Evolutionary conservation across 2,329 filamentous ascomycete genomes (phyloP), one percentile per base, ranked within the genome.

Genomic region (Niveomyces coronatus): DNA sequence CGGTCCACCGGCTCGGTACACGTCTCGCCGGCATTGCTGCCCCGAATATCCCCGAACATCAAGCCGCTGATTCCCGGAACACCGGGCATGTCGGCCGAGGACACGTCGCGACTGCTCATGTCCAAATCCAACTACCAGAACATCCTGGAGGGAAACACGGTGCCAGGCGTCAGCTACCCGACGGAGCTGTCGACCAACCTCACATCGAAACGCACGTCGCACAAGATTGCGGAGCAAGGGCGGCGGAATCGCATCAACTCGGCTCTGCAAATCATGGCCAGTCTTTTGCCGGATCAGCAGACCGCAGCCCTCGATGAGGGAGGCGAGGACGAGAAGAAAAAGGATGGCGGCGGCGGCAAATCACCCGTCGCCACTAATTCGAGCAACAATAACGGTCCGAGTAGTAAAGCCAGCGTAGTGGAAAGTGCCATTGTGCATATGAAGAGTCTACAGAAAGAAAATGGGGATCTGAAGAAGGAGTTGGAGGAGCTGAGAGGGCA

Each of bases 41-140:
- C 91, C 2, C 84, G 77, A 56, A 95, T 96, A 44, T 95, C 88
- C 18, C 91, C 89, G 3, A 94, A 78, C 56, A 94, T 98, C 57
- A 94, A 94, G 56, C 89, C 91, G 9, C 61, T 95, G 16, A 71
- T 95, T 32, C 86, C 87, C 15, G 80, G 63, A 18, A 58, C 59
- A 1, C 53, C 64, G 4, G 69, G 69, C 3, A 61, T 69, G 40
- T 66, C 71, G 2, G 67, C 66, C 4, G 75, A 79, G 47, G 73
- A 77, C 48, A 70, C 74, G 0, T 79, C 75, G n/a, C 71, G 86
- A 19, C 72, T 96, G 31, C 71, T 98, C 19, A 85, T 88, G 24
- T 86, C 85, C 13, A 96, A 96, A 57, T 96, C 89, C 2, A 98
- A 98, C 53, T 98, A 98, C 53, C 89, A 96, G 53, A 94, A 95